Percentiles rank a stretch among this genome's conserved stretches.
Evolutionary conservation across 2,329 filamentous ascomycete genomes (phyloP).

Genomic region (Corynespora cassiicola): DNA sequence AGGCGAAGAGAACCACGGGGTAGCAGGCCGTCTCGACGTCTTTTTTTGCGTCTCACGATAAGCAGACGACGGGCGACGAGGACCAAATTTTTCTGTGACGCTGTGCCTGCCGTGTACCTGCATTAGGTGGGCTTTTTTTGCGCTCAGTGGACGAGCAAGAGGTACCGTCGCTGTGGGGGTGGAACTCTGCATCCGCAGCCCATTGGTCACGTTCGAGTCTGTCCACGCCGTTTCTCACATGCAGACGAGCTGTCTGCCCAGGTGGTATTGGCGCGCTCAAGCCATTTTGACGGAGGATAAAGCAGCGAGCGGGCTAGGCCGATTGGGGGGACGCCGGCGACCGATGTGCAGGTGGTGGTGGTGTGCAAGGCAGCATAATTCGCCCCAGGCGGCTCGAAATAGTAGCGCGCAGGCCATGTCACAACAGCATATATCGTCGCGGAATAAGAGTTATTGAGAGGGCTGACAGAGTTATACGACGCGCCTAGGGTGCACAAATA

Average conservation of each 20-base stretch:
- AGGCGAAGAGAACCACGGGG: slow-evolving; percentile 7
- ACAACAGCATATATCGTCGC: slow-evolving; percentile 21
- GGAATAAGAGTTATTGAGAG: slow-evolving; percentile 38
- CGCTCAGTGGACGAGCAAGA: slow-evolving; percentile 24
- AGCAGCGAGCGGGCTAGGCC: slow-evolving; percentile 34
- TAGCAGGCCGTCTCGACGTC: slow-evolving; percentile 10
- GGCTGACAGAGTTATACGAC: slow-evolving; percentile 41
- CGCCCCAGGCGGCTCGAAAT: slow-evolving; percentile 39
- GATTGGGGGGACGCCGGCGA: slow-evolving; percentile 26
- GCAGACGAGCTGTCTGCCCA: slow-evolving; percentile 25
- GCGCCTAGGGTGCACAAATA: slow-evolving; percentile 33
- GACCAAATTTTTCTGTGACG: slow-evolving; percentile 27
- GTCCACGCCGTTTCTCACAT: slow-evolving; percentile 37
- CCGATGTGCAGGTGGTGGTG: slow-evolving; percentile 33
- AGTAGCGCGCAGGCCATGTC: slow-evolving; percentile 29
- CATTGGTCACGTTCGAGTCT: slow-evolving; percentile 33
- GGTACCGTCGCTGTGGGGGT: slow-evolving; percentile 39
- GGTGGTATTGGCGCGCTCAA: slow-evolving; percentile 28
- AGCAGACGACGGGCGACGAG: slow-evolving; percentile 5
- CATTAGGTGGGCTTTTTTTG: slow-evolving; percentile 40
- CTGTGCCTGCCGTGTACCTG: slow-evolving; percentile 51
- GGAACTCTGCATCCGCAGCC: slow-evolving; percentile 16
- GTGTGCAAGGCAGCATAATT: slow-evolving; percentile 40
- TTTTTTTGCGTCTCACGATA: slow-evolving; percentile 16
- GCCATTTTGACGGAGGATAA: slow-evolving; percentile 26